Base-by-base conservation (phyloP, 139 green algal genomes). In the Coccomyxa sp. region DNA sequence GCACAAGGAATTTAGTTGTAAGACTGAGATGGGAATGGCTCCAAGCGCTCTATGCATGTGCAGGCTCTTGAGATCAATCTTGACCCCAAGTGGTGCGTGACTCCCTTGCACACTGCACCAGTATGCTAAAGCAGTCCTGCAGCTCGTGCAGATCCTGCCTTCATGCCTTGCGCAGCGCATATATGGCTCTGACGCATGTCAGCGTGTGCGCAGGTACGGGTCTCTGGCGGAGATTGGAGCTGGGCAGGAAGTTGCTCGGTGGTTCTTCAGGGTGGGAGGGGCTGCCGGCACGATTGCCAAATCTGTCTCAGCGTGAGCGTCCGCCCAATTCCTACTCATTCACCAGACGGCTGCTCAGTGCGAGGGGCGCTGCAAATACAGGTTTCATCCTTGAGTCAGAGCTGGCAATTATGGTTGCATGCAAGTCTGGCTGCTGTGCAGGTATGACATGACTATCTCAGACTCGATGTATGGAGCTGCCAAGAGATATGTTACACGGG, bases 371-470 rank as follows among this genome's bases (percentile, higher is more conserved):
- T n/a, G n/a, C n/a, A n/a, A n/a, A n/a, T n/a, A 64, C 50, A 10
- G 50, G 50, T 22, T 31, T 2, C 27, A 64, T 6, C 5, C 22
- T 7, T 18, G 18, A 64, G 50, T 18, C 22, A 64, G 50, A 64
- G 18, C 50, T 31, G 14, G 22, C 2, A 64, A 64, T 64, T 7
- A 31, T 7, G 50, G 22, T 18, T 64, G 18, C 50, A 64, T 64
- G 50, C n/a, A n/a, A n/a, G n/a, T n/a, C n/a, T n/a, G n/a, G n/a
- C n/a, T n/a, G n/a, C n/a, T n/a, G n/a, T 84, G 71, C 18, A 85
- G 84, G 6, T 90, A 90, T 31, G 86, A 90, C 79, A 90, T 89
- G 86, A 89, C 82, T 9, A 86, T 90, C 64, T 83, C 72, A 18
- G 86, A 90, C 55, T 79, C 82, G 64, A 83, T 80, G 71, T 90